phyloP scores from a whole-genome alignment of 2,329 filamentous ascomycete species.

The Trichoderma pleuroti region DNA sequence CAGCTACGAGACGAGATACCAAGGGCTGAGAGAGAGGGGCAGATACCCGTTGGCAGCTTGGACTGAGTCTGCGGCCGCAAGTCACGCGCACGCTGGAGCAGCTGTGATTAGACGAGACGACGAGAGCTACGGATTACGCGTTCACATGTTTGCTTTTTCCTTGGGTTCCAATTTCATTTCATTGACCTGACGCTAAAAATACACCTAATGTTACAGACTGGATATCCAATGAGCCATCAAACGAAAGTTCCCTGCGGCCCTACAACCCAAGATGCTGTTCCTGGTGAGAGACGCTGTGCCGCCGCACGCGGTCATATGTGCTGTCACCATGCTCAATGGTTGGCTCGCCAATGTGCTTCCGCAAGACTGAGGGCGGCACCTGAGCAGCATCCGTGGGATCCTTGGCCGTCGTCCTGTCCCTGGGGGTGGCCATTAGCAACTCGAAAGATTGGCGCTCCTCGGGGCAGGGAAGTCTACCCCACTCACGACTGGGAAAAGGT shows the following conservation, averaged over 20 bases:
- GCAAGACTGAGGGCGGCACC: constrained; percentile 53
- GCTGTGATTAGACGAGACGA: not conserved
- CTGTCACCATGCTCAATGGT: constrained; percentile 43
- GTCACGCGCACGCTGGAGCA: not conserved
- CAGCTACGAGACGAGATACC: not conserved
- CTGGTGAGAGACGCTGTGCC: constrained; percentile 49
- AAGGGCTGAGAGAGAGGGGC: not conserved
- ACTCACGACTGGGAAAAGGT: constrained; percentile 40
- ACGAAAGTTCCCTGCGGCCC: constrained; percentile 16
- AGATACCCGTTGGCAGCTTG: not conserved
- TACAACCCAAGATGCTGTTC: constrained; percentile 47
- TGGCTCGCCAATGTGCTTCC: constrained; percentile 45
- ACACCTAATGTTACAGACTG: constrained; percentile 7
- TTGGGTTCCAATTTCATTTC: not conserved
- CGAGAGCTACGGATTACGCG: not conserved
- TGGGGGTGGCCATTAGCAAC: not conserved
- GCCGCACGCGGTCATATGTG: constrained; percentile 41
- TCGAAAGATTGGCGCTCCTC: not conserved
- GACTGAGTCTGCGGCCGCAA: not conserved
- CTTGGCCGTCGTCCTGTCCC: constrained; percentile 22
- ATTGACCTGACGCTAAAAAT: constrained; percentile 13
- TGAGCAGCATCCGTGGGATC: constrained; percentile 56
- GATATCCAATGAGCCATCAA: not conserved
- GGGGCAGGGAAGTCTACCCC: not conserved
- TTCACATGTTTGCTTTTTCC: not conserved